phyloP scores from a whole-genome alignment of 768 basidiomycete species.

The Vishniacozyma victoriae region DNA sequence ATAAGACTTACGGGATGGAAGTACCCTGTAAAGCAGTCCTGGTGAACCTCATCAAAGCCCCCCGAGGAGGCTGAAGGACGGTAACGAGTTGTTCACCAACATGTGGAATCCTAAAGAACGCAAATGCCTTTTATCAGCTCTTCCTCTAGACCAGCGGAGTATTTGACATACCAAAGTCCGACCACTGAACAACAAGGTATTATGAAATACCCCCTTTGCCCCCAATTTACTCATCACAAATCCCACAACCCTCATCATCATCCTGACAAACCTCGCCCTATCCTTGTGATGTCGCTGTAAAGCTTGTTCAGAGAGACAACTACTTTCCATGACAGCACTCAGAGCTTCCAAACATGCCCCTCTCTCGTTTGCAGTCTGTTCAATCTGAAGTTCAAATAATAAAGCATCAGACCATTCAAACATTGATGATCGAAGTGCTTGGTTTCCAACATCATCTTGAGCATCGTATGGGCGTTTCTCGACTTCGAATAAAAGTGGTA shows the following conservation, averaged over 20 bases:
- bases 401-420: slow-evolving; percentile 47
- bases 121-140: slow-evolving; percentile 41
- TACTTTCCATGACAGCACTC: slow-evolving; percentile 47
- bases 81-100: slow-evolving; percentile 50
- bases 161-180: slow-evolving; percentile 42
- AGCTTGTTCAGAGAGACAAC: slow-evolving; percentile 42
- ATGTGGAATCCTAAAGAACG: slow-evolving; percentile 51
- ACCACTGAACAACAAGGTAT: slow-evolving; percentile 50
- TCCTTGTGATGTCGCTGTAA: slow-evolving; percentile 31
- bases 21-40: slow-evolving; percentile 18
- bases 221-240: slow-evolving; percentile 51
- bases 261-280: slow-evolving; percentile 34
- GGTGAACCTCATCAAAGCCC: slow-evolving; percentile 46
- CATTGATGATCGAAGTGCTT: slow-evolving; percentile 34
- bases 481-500: slow-evolving; percentile 43
- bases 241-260: slow-evolving; percentile 45
- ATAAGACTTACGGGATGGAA: slow-evolving; percentile 11
- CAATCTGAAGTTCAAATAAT: slow-evolving; percentile 45
- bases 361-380: slow-evolving; percentile 48
- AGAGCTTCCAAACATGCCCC: slow-evolving; percentile 50
- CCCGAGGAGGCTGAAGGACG: slow-evolving; percentile 47
- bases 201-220: slow-evolving; percentile 51
- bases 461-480: slow-evolving; percentile 40
- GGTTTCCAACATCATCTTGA: slow-evolving; percentile 19
- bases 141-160: not conserved